These are phyloP conservation scores for Telopea speciosissima DNA, from an alignment of 177 flowering plant genomes.

Conservation along the genomic window DNA sequence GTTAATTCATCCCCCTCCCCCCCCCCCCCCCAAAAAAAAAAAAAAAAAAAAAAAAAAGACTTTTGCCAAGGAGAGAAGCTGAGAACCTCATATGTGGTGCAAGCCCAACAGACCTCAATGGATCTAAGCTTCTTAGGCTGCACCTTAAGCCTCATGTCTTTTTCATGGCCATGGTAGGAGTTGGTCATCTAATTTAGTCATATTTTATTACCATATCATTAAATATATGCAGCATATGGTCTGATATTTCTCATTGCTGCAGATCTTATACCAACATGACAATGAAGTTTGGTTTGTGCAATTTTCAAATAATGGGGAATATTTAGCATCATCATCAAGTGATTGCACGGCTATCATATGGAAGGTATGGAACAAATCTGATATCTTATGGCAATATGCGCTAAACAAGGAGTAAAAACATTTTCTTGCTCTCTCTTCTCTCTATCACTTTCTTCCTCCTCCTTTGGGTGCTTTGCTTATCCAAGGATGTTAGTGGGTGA, in stretches of 20 bases:
- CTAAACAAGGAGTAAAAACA: background rate
- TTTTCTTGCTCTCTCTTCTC: no score
- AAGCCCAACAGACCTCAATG: no score
- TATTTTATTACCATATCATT: background rate
- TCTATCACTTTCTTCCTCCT: no score
- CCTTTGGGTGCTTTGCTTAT: no score
- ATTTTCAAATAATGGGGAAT: constrained; percentile 79
- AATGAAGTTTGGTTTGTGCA: constrained; percentile 98
- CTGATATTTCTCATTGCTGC: constrained; percentile 22
- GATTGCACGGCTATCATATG: constrained; percentile 92
- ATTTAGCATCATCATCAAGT: constrained; percentile 79
- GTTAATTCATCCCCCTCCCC: no score
- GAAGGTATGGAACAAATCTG: constrained; percentile 45
- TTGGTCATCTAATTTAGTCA: background rate
- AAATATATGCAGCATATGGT: background rate
- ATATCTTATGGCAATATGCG: background rate
- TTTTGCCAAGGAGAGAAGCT: no score
- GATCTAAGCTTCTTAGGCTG: background rate
- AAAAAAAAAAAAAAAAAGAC: no score
- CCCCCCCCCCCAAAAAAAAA: no score
- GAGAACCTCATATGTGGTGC: no score
- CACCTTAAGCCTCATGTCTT: no score
- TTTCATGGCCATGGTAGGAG: no score
- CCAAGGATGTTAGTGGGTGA: no score
- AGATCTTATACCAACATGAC: constrained; percentile 67